Percentiles rank a stretch among this genome's conserved stretches.
Evolutionary conservation across 306 rosid species (phyloP).

Genomic region (Ochetophila trinervis): DNA sequence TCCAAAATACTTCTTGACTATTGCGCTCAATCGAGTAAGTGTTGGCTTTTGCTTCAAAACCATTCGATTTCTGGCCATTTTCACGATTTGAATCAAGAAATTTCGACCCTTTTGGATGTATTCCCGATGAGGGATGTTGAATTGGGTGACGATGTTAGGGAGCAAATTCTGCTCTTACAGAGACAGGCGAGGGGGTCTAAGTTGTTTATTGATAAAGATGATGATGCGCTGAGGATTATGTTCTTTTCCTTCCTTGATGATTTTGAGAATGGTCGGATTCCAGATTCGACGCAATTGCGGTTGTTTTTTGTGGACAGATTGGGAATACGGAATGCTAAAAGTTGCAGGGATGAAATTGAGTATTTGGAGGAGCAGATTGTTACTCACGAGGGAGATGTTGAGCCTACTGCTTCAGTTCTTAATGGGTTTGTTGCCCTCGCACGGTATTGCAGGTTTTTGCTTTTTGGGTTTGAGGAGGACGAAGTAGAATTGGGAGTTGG

Average conservation of each 20-base stretch:
- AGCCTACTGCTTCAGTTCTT: constrained; percentile 69
- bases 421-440: constrained; percentile 88
- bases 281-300: constrained; percentile 46
- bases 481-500: constrained; percentile 46
- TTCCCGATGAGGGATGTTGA: constrained; percentile 61
- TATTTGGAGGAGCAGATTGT: constrained; percentile 92
- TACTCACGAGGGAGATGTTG: constrained; percentile 83
- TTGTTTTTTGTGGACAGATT: constrained; percentile 53
- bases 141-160: constrained; percentile 72
- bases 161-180: constrained; percentile 77
- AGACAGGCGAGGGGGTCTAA: constrained; percentile 55
- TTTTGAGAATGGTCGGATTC: constrained; percentile 64
- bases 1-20: constrained; percentile 87
- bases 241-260: constrained; percentile 52
- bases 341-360: constrained; percentile 75
- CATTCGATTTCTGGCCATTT: constrained; percentile 87
- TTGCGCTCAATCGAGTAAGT: constrained; percentile 78
- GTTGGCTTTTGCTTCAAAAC: constrained; percentile 91
- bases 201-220: constrained; percentile 57
- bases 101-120: constrained; percentile 85
- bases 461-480: constrained; percentile 84
- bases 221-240: constrained; percentile 48
- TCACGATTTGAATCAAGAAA: constrained; percentile 83
- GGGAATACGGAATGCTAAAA: constrained; percentile 53
- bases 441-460: constrained; percentile 77